Evolutionary conservation across 768 basidiomycete species (phyloP).

Genomic region (Guyanaporus albipodus): DNA sequence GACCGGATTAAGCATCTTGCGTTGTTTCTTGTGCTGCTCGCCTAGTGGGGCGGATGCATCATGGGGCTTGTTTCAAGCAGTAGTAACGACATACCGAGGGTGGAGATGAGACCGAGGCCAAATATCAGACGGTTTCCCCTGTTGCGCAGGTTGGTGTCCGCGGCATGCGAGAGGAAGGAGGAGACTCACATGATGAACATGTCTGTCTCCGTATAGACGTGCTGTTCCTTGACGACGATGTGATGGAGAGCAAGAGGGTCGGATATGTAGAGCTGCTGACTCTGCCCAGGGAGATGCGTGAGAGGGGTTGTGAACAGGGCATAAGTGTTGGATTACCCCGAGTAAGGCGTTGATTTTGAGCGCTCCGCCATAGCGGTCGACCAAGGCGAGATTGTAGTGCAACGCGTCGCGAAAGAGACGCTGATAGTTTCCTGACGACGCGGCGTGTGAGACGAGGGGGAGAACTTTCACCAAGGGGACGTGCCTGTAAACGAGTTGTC

Average conservation of each 20-base stretch:
- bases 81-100: conserved; percentile 31
- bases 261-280: conserved; percentile 32
- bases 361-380: conserved; percentile 31
- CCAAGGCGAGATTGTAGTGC: conserved; percentile 30
- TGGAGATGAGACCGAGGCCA: conserved; percentile 36
- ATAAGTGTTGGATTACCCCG: conserved; percentile 21
- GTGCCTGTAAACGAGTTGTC: conserved; percentile 36
- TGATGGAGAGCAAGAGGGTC: conserved; percentile 38
- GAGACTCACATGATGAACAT: conserved; percentile 31
- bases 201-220: conserved; percentile 36
- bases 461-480: not conserved
- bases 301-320: not conserved
- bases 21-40: conserved; percentile 30
- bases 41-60: conserved; percentile 7
- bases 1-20: conserved; percentile 34
- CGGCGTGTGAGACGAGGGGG: not conserved
- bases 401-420: conserved; percentile 32
- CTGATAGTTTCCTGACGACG: conserved; percentile 30
- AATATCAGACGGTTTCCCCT: conserved; percentile 33
- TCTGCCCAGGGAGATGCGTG: conserved; percentile 10
- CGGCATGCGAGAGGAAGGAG: not conserved
- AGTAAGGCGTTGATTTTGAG: conserved; percentile 35
- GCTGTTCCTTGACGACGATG: conserved; percentile 35
- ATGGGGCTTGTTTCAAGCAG: not conserved
- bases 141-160: not conserved